Evolutionary conservation across 202 grass and related monocot species (phyloP).

Genomic region (Carex arenaria): DNA sequence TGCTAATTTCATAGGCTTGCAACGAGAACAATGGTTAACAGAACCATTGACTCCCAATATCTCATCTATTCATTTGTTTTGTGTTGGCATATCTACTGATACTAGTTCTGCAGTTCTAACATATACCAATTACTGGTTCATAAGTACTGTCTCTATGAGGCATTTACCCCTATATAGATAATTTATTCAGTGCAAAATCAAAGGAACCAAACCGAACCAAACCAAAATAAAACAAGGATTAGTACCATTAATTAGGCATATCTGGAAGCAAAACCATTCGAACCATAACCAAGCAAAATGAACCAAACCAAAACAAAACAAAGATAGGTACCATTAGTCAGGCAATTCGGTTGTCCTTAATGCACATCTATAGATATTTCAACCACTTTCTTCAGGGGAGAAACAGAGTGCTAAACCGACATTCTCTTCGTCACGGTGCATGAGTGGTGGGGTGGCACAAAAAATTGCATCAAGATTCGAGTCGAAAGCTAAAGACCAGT

Average conservation of each 20-base stretch:
- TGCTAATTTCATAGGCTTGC: background rate
- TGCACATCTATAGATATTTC: slow-evolving; percentile 62
- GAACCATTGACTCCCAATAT: background rate
- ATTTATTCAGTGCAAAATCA: background rate
- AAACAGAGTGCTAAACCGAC: slow-evolving; percentile 40
- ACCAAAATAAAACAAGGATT: background rate
- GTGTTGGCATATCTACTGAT: background rate
- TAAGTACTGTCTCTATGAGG: background rate
- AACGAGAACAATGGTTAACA: background rate
- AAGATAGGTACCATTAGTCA: background rate
- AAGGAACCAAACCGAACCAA: background rate
- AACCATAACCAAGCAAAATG: background rate
- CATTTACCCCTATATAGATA: background rate
- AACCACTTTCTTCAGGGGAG: slow-evolving; percentile 61
- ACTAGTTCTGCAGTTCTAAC: background rate
- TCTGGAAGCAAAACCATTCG: background rate
- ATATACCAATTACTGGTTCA: background rate
- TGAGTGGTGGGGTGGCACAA: slow-evolving; percentile 5
- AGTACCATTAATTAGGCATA: background rate
- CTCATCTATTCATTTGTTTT: background rate
- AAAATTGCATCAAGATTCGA: slow-evolving; percentile 11
- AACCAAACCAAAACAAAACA: background rate
- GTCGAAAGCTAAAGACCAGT: slow-evolving; percentile 34
- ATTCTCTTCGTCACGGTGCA: slow-evolving; percentile 28
- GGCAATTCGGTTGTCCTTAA: slow-evolving; percentile 40